Base-by-base conservation (phyloP, 176 grass and related monocot genomes). In the Carex pumila region DNA sequence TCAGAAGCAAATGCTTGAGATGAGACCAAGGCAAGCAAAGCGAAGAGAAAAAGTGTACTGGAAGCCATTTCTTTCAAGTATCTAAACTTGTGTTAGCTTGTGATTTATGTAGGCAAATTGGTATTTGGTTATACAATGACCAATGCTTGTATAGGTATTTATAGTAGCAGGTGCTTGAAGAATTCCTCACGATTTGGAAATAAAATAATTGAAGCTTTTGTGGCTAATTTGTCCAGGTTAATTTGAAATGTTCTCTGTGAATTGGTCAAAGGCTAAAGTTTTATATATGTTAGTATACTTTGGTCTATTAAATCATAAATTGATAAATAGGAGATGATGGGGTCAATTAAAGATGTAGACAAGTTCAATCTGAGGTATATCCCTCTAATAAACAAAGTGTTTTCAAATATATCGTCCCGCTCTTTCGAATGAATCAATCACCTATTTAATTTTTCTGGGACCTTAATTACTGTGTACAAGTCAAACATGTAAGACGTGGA, bases 1-100 rank as follows among this genome's bases (percentile, higher is more conserved):
- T 94, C 90, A 59, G 56, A 80, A 22, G 84, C 92, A 36, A 92
- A 60, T 74, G 10, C 87, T 50, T 53, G 87, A 70, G 83, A 86
- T 9, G 77, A 54, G 47, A 30, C 0, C 12, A 56, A 14, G 11
- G 52, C 21, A 78, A 78, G 73, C 0, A 54, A 30, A 29, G 73
- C 15, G 43, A 54, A 52, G 4, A 78, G 18, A 17, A 78, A 25
- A 56, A 56, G 39, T 19, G 3, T 45, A 12, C 11, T 30, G 25
- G 9, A 29, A 7, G 73, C 41, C 73, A 78, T 78, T n/a, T 66
- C 25, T 66, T 66, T 66, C 12, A 34, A 34, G 3, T 66, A 14
- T 34, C 9, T 34, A 0, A 50, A 12, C 47, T 36, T 12, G 61
- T 64, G 9, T 12, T 66, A 15, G 30, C 64, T 36, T 25, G 64